phyloP scores from a whole-genome alignment of 2,329 filamentous ascomycete species.

The Alternaria ventricosa region DNA sequence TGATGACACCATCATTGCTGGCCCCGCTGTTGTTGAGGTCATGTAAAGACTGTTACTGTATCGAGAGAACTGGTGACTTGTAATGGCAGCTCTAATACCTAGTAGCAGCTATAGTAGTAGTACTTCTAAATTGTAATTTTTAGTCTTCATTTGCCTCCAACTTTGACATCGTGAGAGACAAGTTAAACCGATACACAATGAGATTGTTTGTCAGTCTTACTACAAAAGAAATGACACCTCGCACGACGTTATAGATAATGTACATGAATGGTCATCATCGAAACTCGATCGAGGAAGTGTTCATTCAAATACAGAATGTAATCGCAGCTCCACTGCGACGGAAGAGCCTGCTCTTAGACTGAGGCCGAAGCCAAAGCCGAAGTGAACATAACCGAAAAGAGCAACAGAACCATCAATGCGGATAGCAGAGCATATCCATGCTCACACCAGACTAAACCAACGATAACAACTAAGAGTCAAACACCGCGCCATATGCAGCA shows the following conservation, averaged over 20 bases:
- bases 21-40: slow-evolving; percentile 32
- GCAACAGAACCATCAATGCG: not conserved
- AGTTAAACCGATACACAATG: not conserved
- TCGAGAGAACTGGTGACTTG: not conserved
- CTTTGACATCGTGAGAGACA: not conserved
- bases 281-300: not conserved
- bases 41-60: not conserved
- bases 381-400: not conserved
- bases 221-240: not conserved
- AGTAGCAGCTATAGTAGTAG: not conserved
- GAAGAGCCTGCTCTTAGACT: not conserved
- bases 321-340: not conserved
- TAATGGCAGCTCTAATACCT: not conserved
- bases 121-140: not conserved
- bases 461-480: slow-evolving; percentile 21
- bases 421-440: not conserved
- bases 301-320: not conserved
- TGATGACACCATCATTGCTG: slow-evolving; percentile 34
- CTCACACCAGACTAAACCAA: too few relatives aligned
- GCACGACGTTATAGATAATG: not conserved
- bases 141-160: not conserved
- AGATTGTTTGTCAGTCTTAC: not conserved
- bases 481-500: slow-evolving; percentile 31
- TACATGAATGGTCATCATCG: not conserved
- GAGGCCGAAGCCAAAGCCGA: not conserved